A percentile compares a stretch with the other conserved stretches of the same genome.
Evolutionary conservation across 768 basidiomycete species (phyloP).

Genomic region (Tulasnella sp.): DNA sequence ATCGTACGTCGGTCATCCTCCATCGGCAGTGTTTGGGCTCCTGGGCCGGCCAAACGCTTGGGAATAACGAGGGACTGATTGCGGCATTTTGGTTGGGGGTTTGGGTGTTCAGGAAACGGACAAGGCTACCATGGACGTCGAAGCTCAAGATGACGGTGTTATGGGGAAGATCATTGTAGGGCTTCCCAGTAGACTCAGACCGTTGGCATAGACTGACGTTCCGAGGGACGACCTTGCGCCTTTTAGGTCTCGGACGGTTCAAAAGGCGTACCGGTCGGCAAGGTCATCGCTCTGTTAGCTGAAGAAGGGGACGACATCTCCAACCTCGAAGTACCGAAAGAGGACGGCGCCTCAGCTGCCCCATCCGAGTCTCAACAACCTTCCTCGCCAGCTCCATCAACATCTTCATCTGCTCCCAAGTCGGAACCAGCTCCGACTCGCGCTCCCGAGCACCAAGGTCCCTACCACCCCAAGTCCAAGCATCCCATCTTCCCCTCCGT

Average conservation of each 20-base stretch:
- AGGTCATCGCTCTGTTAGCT: constrained; percentile 84
- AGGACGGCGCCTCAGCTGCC: constrained; percentile 42
- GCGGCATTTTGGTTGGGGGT: neutral
- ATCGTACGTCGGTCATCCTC: constrained; percentile 54
- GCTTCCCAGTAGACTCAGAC: constrained; percentile 18
- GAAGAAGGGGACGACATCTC: constrained; percentile 96
- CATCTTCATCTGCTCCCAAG: constrained; percentile 34
- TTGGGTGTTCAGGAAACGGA: constrained; percentile 68
- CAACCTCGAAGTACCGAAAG: constrained; percentile 59
- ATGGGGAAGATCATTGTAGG: constrained; percentile 89
- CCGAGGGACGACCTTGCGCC: neutral
- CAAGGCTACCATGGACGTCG: constrained; percentile 96
- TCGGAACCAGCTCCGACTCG: constrained; percentile 37
- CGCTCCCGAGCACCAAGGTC: constrained; percentile 26
- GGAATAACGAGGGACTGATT: neutral
- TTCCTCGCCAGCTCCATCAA: constrained; percentile 24
- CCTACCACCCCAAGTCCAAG: constrained; percentile 34
- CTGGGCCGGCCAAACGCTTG: neutral
- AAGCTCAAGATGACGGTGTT: constrained; percentile 95
- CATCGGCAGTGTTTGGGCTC: neutral
- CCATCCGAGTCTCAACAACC: constrained; percentile 31
- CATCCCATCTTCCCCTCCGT: constrained; percentile 84
- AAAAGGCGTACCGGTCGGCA: constrained; percentile 82
- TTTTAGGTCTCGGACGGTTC: constrained; percentile 67
- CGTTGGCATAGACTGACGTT: no score